phyloP scores from a whole-genome alignment of 1,284 basidiomycete species.

The Dichomitus squalens region DNA sequence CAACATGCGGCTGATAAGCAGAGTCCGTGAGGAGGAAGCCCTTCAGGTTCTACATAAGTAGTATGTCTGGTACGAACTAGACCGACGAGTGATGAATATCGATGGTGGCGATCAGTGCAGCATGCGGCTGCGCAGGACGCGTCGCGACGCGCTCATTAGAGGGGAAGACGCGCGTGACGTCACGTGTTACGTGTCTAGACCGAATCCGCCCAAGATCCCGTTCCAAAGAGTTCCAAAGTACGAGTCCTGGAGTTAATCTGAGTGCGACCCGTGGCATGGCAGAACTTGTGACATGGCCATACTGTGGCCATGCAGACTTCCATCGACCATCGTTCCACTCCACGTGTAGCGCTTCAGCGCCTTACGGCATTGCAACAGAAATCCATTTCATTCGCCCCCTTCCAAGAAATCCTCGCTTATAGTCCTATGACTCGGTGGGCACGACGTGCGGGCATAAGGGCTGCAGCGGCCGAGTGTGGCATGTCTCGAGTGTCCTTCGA shows the following conservation, averaged over 20 bases:
- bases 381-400: not conserved
- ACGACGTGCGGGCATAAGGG: not conserved
- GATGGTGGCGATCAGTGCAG: no score
- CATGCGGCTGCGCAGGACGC: no score
- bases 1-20: no score
- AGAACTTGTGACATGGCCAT: conserved; percentile 4
- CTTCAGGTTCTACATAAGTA: no score
- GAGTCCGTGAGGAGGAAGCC: no score
- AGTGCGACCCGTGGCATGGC: not conserved
- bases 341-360: not conserved
- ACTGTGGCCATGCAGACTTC: not conserved
- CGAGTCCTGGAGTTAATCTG: not conserved
- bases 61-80: no score
- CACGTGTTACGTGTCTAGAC: not conserved
- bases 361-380: not conserved
- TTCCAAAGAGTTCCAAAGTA: no score
- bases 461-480: not conserved
- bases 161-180: conserved; percentile 11
- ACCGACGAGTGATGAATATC: no score
- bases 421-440: not conserved
- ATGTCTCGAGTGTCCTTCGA: not conserved
- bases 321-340: not conserved
- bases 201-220: not conserved
- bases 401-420: not conserved
- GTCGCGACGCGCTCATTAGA: conserved; percentile 14